Base-by-base conservation (phyloP, 306 rosid genomes). In the Lablab purpureus region DNA sequence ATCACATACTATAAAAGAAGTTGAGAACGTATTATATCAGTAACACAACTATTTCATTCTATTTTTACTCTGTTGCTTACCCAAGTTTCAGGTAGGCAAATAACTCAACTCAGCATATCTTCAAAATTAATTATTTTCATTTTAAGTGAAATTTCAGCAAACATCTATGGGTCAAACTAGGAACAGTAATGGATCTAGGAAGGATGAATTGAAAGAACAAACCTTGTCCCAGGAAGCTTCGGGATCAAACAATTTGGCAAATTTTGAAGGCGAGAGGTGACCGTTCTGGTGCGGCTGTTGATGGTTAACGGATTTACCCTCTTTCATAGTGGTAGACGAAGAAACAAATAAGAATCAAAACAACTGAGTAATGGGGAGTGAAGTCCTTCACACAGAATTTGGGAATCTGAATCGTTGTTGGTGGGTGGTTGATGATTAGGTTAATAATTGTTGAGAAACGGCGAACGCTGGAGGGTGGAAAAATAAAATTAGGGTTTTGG, bases 221-320 rank as follows among this genome's bases (percentile, higher is more conserved):
- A 96, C 99, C 99, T 96, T 96, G 82, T 96, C 99, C 99, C 99
- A 93, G 0, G 99, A 93, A 81, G 98, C 96, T 82, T 96, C 99
- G 11, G 99, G 98, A 88, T 93, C 98, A 75, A 96, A 84, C 83
- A 96, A 82, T 87, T 91, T 93, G 60, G 98, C 92, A 81, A 93
- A 87, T 86, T 87, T 96, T 86, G 92, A 93, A 68, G 97, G 94
- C 46, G 99, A 88, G 67, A 87, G 88, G 85, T 96, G 99, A 23
- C 98, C 99, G 52, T 91, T 93, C 86, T 85, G 98, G 85, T 93
- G 98, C 70, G 81, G 92, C 50, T 36, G 88, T 45, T 74, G 92
- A 32, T 82, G 86, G 73, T 84, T 94, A 41, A 70, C 85, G 23
- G 92, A 87, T 79, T 94, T 94, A 74, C 87, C 96, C 81, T 96